A percentile compares a stretch with the other conserved stretches of the same genome.
phyloP scores from a whole-genome alignment of 495 filamentous ascomycete genomes.

The Penicillium subrubescens region DNA sequence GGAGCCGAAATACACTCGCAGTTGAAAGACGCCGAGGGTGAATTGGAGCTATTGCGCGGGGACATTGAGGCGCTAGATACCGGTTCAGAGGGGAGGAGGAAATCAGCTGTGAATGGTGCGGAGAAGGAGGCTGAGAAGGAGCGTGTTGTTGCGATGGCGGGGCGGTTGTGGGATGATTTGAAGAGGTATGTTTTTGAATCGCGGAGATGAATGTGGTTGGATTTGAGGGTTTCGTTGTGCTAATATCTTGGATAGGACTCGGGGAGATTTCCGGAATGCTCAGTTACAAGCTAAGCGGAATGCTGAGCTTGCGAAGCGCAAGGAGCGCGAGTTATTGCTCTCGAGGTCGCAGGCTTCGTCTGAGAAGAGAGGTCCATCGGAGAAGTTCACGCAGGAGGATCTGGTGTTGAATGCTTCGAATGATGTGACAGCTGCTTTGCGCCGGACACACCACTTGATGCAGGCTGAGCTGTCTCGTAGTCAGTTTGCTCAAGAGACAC shows the following conservation, averaged over 20 bases:
- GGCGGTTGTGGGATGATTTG: conserved; percentile 66
- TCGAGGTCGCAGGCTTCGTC: conserved; percentile 45
- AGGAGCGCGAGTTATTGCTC: conserved; percentile 77
- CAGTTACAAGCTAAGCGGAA: conserved; percentile 80
- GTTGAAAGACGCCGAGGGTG: conserved; percentile 82
- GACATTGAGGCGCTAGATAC: conserved; percentile 70
- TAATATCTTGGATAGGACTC: conserved; percentile 53
- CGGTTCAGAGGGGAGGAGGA: conserved; percentile 41
- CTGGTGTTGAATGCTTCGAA: conserved; percentile 69
- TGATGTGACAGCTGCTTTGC: conserved; percentile 82
- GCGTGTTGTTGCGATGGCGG: conserved; percentile 63
- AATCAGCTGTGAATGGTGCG: conserved; percentile 35
- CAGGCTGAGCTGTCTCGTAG: conserved; percentile 78
- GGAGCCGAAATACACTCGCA: conserved; percentile 77
- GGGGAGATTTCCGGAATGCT: conserved; percentile 77
- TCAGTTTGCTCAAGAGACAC: conserved; percentile 83
- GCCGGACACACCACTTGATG: conserved; percentile 84
- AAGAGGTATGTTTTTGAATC: conserved; percentile 55
- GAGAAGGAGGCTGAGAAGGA: conserved; percentile 58
- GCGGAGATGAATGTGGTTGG: neutral
- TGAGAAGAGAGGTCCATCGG: conserved; percentile 40
- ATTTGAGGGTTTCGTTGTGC: neutral
- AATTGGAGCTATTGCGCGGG: conserved; percentile 78
- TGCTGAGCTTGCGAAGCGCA: conserved; percentile 68
- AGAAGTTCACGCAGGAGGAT: conserved; percentile 64